Base-by-base conservation (phyloP, 192 early-diverging fungal species). In the Haplosporangium gracile region DNA sequence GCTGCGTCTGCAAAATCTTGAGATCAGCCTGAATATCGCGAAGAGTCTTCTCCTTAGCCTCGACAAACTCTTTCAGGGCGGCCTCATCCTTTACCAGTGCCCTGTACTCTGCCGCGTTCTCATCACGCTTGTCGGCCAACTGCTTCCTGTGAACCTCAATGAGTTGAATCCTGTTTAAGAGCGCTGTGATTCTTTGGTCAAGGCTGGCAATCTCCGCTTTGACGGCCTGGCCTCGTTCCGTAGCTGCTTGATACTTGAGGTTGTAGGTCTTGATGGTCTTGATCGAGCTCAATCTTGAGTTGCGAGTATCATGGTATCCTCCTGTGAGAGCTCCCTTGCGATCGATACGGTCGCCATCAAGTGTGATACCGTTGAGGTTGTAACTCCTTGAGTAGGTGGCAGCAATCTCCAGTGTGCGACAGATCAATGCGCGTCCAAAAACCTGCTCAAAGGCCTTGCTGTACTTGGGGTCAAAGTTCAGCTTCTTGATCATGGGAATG, bases 341-440 rank as follows among this genome's bases (percentile, higher is more conserved):
- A 76, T 98, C 98, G 8, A 97, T 96, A 51, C 96, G 95, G 83
- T 99, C 97, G 74, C 97, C 98, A 69, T 97, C 96, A 29, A 97
- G 83, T 5, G 98, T 99, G 16, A 99, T 97, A 0, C 94, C 95
- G 13, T 94, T 97, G 42, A 98, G 87, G 6, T 92, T 91, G 78
- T 95, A 94, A 60, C 89, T 90, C 73, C 94, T 92, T 7, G 98
- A 95, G 85, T 96, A 97, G 26, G 88, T 92, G 6, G 94, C 89
- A 42, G 95, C 97, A 18, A 96, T 93, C 76, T 97, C 96, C 32
- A 99, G 88, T 47, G 91, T 93, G 47, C 93, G 94, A 78, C 96
- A 97, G 68, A 99, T 95, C 38, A 99, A 90, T 6, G 97, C 95
- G 70, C 96, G 93, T 26, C 97, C 96, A 93, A 99, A 99, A 26